Conservation (phyloP, 2,329 filamentous ascomycete species). For the Trichoderma breve region DNA sequence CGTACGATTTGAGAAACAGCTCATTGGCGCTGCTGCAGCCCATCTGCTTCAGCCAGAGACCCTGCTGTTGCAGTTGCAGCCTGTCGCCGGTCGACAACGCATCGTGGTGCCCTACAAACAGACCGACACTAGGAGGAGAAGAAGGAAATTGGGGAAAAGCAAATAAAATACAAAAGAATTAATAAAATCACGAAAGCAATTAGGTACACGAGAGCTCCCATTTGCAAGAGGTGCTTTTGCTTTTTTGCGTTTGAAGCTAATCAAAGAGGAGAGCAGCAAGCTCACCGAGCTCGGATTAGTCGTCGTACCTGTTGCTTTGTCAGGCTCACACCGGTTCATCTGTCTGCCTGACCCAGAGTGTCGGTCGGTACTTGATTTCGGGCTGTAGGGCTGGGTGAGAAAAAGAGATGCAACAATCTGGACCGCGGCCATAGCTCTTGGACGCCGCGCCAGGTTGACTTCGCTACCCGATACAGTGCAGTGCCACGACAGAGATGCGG, state of each 20-base stretch:
- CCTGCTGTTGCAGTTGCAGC: background rate
- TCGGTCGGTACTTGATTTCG: slow-evolving; percentile 16
- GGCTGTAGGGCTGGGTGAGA: slow-evolving; percentile 19
- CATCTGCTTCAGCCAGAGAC: slow-evolving; percentile 8
- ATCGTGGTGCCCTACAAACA: background rate
- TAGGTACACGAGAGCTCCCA: background rate
- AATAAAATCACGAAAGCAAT: background rate
- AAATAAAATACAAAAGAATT: background rate
- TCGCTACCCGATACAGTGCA: slow-evolving; percentile 12
- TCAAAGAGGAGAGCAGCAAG: background rate
- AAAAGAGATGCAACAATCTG: slow-evolving; percentile 5
- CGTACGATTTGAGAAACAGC: slow-evolving; percentile 20
- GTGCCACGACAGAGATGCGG: slow-evolving; percentile 15
- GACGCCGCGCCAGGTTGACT: background rate
- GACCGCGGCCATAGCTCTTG: slow-evolving; percentile 8
- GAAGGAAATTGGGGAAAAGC: background rate
- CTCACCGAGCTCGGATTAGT: background rate
- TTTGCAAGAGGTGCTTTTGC: background rate
- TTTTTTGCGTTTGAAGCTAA: background rate
- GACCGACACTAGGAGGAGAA: background rate
- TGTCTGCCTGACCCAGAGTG: slow-evolving; percentile 18
- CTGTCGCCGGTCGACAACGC: slow-evolving; percentile 1
- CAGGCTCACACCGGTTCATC: slow-evolving; percentile 18
- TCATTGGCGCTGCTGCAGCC: slow-evolving; percentile 14
- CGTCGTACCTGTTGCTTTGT: background rate